A percentile compares a stretch with the other conserved stretches of the same genome.
Evolutionary conservation across 208 protist species (phyloP).

Genomic region (Ichthyophonus hoferi): DNA sequence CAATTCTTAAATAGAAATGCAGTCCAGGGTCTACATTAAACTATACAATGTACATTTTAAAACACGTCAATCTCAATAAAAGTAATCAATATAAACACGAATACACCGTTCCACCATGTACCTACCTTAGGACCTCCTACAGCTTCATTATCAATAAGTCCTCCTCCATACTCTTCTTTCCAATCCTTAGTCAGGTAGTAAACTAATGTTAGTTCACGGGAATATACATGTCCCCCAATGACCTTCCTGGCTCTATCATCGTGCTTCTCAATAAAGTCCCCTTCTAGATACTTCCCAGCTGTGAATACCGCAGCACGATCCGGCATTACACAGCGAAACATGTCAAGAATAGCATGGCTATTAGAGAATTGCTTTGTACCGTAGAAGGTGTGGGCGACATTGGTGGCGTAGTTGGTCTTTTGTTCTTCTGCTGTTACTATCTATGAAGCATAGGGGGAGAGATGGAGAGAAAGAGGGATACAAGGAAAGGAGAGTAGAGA

Average conservation of each 20-base stretch:
- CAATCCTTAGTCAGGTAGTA: constrained; percentile 30
- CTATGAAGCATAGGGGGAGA: too few relatives aligned
- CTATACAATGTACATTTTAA: too few relatives aligned
- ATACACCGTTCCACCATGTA: too few relatives aligned
- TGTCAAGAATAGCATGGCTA: not conserved
- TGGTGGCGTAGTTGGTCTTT: not conserved
- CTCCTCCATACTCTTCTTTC: not conserved
- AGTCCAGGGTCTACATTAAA: too few relatives aligned
- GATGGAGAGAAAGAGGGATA: not conserved
- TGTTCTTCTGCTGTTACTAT: too few relatives aligned
- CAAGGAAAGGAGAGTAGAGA: not conserved
- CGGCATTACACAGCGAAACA: not conserved
- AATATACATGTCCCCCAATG: constrained; percentile 3
- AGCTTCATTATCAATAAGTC: not conserved
- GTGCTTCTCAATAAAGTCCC: constrained; percentile 5
- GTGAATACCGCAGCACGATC: not conserved
- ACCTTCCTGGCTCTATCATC: constrained; percentile 15
- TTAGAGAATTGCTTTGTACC: not conserved
- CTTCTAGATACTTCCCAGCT: not conserved
- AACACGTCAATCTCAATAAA: too few relatives aligned
- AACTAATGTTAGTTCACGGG: not conserved
- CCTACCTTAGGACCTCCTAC: not conserved
- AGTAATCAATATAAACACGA: too few relatives aligned
- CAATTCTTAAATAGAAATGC: too few relatives aligned
- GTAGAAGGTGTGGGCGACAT: not conserved